Evolutionary conservation across 495 filamentous ascomycete species (phyloP).

Genomic region (Trichoderma gamsii): DNA sequence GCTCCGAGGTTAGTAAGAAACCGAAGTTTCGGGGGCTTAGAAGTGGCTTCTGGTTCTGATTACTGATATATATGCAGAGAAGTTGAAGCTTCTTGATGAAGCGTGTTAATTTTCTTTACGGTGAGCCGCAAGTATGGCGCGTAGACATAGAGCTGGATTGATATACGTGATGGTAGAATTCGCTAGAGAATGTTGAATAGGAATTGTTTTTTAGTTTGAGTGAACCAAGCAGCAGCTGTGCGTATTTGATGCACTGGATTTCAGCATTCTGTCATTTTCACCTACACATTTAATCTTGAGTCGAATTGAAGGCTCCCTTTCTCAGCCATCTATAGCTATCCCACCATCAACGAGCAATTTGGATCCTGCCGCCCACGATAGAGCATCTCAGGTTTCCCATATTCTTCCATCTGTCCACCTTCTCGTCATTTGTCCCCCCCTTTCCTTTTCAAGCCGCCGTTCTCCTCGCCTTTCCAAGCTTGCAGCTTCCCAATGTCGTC

Average conservation of each 20-base stretch:
- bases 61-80: neutral
- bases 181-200: neutral
- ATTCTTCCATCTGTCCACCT: neutral
- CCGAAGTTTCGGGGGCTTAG: conserved; percentile 12
- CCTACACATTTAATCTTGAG: too few relatives aligned
- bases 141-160: neutral
- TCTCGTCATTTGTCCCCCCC: neutral
- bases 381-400: too few relatives aligned
- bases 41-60: conserved; percentile 11
- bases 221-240: neutral
- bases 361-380: too few relatives aligned
- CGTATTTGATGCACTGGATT: neutral
- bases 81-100: neutral
- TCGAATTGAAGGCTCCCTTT: too few relatives aligned
- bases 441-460: neutral
- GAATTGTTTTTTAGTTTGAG: neutral
- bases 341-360: too few relatives aligned
- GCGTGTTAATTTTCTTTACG: neutral
- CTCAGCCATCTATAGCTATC: too few relatives aligned
- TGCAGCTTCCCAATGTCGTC: conserved; percentile 25
- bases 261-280: neutral
- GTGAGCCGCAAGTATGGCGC: neutral
- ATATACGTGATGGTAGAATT: neutral
- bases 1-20: conserved; percentile 5
- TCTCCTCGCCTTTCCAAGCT: neutral